These are phyloP conservation scores for Stylosanthes scabra DNA, from an alignment of 331 rosid species.

Conservation along the genomic window DNA sequence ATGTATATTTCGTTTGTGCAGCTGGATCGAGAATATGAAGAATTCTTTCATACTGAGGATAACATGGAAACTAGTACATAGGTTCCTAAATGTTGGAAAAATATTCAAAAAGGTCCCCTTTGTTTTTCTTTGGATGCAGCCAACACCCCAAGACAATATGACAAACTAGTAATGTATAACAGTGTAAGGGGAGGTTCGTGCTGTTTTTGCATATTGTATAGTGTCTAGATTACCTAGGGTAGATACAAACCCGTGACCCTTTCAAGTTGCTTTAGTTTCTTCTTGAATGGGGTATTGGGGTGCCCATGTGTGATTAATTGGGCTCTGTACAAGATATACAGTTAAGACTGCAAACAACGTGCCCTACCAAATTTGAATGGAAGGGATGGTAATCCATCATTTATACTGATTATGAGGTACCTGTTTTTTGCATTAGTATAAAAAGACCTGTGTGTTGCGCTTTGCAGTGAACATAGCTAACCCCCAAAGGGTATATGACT, in stretches of 20 bases:
- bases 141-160: background rate
- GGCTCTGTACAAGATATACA: constrained; percentile 17
- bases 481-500: background rate
- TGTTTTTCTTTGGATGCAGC: constrained; percentile 5
- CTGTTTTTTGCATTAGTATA: background rate
- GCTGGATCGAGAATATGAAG: constrained; percentile 81
- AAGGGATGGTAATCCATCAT: background rate
- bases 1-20: constrained; percentile 48
- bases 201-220: constrained; percentile 45
- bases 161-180: background rate
- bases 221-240: constrained; percentile 53
- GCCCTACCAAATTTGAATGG: constrained; percentile 23
- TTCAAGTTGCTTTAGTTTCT: constrained; percentile 40
- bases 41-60: constrained; percentile 55
- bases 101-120: constrained; percentile 7
- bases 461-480: background rate
- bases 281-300: constrained; percentile 29
- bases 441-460: background rate
- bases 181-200: constrained; percentile 12
- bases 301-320: constrained; percentile 9
- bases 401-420: background rate
- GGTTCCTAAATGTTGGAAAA: constrained; percentile 24
- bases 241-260: constrained; percentile 32
- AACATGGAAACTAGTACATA: constrained; percentile 48
- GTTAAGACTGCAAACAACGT: background rate